Evolutionary conservation across 768 basidiomycete species (phyloP).

Genomic region (Dacryopinax primogenitus): DNA sequence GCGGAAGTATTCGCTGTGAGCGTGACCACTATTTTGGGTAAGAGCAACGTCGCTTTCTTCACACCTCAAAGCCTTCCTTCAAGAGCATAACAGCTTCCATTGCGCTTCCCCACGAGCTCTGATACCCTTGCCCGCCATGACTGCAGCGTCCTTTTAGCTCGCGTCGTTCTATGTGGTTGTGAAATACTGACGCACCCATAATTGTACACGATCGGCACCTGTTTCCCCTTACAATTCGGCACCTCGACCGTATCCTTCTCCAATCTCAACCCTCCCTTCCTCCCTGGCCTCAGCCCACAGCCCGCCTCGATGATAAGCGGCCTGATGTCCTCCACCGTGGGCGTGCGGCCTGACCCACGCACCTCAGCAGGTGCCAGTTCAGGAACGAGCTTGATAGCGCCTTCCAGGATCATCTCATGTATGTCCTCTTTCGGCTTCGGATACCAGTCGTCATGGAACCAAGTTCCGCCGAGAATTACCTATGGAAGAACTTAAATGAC

Average conservation of each 20-base stretch:
- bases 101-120: conserved; percentile 1
- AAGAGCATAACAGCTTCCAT: background rate
- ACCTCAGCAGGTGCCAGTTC: conserved; percentile 15
- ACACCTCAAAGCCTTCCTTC: conserved; percentile 1
- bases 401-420: conserved; percentile 12
- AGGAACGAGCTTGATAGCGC: conserved; percentile 14
- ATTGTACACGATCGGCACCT: conserved; percentile 45
- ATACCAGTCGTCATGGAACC: conserved; percentile 43
- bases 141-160: background rate
- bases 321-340: conserved; percentile 32
- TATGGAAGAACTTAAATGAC: conserved; percentile 7
- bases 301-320: conserved; percentile 32
- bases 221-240: conserved; percentile 18
- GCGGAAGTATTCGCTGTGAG: no score
- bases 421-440: conserved; percentile 13
- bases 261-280: conserved; percentile 56
- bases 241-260: conserved; percentile 35
- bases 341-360: conserved; percentile 15
- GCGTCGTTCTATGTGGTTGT: background rate
- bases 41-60: no score
- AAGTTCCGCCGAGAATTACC: conserved; percentile 50
- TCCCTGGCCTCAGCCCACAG: conserved; percentile 51
- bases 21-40: no score
- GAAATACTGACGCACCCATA: conserved; percentile 40
- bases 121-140: conserved; percentile 1